Conservation (phyloP, 768 basidiomycete genomes). For the Macrolepiota dolichaula region DNA sequence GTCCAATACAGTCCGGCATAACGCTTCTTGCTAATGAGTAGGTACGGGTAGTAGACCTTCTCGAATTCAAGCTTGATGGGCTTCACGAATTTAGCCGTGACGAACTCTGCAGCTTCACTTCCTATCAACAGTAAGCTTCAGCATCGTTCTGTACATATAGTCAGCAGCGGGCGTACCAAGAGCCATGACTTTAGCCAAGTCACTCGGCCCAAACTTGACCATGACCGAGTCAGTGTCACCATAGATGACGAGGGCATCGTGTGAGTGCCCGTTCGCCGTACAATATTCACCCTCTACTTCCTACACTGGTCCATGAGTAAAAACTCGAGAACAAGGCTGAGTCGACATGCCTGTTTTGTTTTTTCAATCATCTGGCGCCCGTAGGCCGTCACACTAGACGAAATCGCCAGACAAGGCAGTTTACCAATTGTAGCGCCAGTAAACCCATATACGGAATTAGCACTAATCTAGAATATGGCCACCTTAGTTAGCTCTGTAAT, state of each 20-base stretch:
- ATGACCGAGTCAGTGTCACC: constrained; percentile 99
- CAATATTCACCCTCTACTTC: constrained; percentile 90
- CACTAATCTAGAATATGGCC: constrained; percentile 70
- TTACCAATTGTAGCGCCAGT: constrained; percentile 98
- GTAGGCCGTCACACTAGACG: constrained; percentile 92
- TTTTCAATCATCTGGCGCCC: constrained; percentile 99
- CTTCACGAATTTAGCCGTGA: constrained; percentile 86
- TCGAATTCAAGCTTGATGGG: constrained; percentile 99
- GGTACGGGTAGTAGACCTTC: constrained; percentile 97
- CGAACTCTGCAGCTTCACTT: constrained; percentile 87
- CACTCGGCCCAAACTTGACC: constrained; percentile 92
- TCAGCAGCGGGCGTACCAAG: constrained; percentile 54
- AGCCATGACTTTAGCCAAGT: constrained; percentile 84
- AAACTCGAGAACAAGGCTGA: background rate
- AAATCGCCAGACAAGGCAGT: constrained; percentile 92
- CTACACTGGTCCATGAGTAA: constrained; percentile 27
- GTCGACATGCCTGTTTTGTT: constrained; percentile 71
- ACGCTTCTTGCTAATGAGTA: constrained; percentile 97
- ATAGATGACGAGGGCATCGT: constrained; percentile 94
- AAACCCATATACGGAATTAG: constrained; percentile 99
- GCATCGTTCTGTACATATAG: background rate
- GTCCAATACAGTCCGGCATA: constrained; percentile 99
- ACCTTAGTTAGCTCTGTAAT: background rate
- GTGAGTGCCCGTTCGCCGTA: constrained; percentile 76
- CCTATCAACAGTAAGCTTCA: constrained; percentile 41